A percentile compares a stretch with the other conserved stretches of the same genome.
Conservation (phyloP, 23 red algal species). For the Gracilaria vermiculophylla region DNA sequence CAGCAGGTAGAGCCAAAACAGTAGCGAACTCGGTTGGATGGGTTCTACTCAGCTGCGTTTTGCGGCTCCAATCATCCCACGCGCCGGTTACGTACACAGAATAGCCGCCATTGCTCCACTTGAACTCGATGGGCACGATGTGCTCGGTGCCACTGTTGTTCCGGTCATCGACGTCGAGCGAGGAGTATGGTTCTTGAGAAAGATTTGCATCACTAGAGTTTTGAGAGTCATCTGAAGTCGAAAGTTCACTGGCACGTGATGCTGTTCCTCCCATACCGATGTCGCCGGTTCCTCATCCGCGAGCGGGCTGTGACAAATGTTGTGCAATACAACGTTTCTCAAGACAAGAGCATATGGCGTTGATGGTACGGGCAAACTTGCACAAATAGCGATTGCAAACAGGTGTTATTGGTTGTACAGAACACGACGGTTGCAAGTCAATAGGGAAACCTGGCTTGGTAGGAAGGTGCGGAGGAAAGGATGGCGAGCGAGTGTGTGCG, state of each 20-base stretch:
- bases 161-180: constrained; percentile 41
- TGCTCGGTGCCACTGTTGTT: constrained; percentile 17
- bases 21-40: constrained; percentile 35
- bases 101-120: constrained; percentile 55
- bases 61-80: constrained; percentile 61
- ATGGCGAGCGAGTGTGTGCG: no score
- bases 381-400: no score
- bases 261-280: constrained; percentile 57
- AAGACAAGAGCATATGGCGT: not conserved
- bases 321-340: not conserved
- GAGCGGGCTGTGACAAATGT: not conserved
- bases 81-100: constrained; percentile 70
- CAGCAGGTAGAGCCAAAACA: constrained; percentile 54
- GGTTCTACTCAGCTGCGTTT: constrained; percentile 23
- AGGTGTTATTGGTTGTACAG: no score
- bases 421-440: no score
- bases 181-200: constrained; percentile 8
- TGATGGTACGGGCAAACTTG: not conserved
- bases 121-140: constrained; percentile 37
- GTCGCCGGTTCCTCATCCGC: constrained; percentile 41
- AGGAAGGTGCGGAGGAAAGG: no score
- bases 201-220: not conserved
- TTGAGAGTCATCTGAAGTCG: constrained; percentile 13
- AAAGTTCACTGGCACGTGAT: constrained; percentile 58
- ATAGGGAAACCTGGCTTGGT: no score